These are phyloP conservation scores for Salvia sclarea DNA, from an alignment of 305 asterid species.

Conservation along the genomic window DNA sequence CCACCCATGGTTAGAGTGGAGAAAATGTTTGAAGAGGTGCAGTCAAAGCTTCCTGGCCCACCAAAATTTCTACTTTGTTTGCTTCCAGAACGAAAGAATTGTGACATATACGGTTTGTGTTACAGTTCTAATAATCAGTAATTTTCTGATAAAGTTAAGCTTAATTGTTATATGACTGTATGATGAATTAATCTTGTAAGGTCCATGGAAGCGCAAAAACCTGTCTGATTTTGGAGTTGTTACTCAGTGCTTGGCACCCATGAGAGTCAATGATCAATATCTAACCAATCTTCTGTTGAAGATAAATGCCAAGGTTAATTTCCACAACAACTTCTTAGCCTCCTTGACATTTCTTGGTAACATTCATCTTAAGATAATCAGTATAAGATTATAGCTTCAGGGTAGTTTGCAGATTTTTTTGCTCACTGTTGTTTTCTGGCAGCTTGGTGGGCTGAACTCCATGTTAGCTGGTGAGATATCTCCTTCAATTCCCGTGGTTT, in stretches of 20 bases:
- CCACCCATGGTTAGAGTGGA: conserved; percentile 66
- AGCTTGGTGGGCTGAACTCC: conserved; percentile 92
- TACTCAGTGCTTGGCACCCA: conserved; percentile 83
- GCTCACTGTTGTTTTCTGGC: conserved; percentile 28
- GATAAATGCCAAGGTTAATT: conserved; percentile 83
- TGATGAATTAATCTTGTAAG: conserved; percentile 36
- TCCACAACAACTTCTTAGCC: background rate
- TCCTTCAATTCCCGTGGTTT: conserved; percentile 64
- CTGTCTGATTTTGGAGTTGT: conserved; percentile 81
- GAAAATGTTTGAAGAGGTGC: conserved; percentile 56
- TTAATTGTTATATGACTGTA: background rate
- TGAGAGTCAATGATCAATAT: conserved; percentile 72
- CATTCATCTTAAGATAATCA: background rate
- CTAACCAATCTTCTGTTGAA: conserved; percentile 79
- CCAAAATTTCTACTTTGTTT: conserved; percentile 70
- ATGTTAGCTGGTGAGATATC: conserved; percentile 57
- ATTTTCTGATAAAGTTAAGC: background rate
- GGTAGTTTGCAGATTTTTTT: conserved; percentile 7
- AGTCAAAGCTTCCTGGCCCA: conserved; percentile 54
- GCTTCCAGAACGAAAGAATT: conserved; percentile 61
- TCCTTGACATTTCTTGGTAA: background rate
- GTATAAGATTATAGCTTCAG: background rate
- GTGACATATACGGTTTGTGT: conserved; percentile 61
- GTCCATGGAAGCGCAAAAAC: conserved; percentile 89
- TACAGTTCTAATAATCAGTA: background rate